Evolutionary conservation across 1,139 yeast species (phyloP).

Genomic region (Diutina catenulata): DNA sequence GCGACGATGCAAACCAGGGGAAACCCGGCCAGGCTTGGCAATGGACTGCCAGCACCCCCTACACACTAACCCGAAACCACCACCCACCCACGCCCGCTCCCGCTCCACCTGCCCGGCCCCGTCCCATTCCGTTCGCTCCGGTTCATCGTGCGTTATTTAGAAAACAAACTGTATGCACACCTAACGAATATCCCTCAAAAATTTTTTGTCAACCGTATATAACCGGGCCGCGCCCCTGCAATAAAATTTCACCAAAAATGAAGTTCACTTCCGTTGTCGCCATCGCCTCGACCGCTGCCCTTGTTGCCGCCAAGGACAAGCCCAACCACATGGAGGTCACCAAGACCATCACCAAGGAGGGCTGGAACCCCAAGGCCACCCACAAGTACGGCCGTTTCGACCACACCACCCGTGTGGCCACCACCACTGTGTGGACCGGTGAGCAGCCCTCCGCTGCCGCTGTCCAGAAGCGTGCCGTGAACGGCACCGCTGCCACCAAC

Average conservation of each 20-base stretch:
- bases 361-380: constrained; percentile 4
- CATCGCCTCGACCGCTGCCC: constrained; percentile 5
- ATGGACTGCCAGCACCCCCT: no score
- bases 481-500: constrained; percentile 2
- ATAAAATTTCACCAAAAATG: background rate
- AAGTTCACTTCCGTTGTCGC: constrained; percentile 5
- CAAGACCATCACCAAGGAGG: background rate
- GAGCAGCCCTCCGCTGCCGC: background rate
- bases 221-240: background rate
- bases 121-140: no score
- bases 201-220: background rate
- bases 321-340: background rate
- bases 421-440: constrained; percentile 4
- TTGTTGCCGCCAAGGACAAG: constrained; percentile 3
- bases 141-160: no score
- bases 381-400: constrained; percentile 5
- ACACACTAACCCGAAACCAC: no score
- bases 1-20: no score
- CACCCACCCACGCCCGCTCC: no score
- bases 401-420: constrained; percentile 4
- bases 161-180: no score
- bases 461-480: background rate
- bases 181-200: constrained; percentile 5
- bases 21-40: no score
- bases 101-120: no score